Conservation (phyloP, 805 yeast species). For the Candida lessepsii region DNA sequence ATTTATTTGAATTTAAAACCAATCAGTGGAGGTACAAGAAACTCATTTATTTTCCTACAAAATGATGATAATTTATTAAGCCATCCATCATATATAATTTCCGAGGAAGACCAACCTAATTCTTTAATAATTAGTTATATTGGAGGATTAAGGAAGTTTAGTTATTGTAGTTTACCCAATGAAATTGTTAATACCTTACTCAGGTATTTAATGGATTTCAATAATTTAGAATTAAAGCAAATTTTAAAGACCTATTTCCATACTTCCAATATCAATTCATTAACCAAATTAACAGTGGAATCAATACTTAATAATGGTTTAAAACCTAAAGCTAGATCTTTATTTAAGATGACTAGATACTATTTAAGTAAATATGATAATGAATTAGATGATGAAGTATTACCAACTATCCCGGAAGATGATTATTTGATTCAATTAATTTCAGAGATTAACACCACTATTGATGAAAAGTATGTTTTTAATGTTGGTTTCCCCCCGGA, state of each 20-base stretch:
- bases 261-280: conserved; percentile 15
- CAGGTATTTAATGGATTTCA: conserved; percentile 20
- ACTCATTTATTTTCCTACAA: conserved; percentile 26
- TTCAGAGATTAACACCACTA: background rate
- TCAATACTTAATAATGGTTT: conserved; percentile 25
- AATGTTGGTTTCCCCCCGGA: background rate
- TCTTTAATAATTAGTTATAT: conserved; percentile 36
- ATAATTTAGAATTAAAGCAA: conserved; percentile 13
- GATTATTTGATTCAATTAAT: conserved; percentile 6
- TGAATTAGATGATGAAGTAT: conserved; percentile 8
- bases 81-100: conserved; percentile 32
- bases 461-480: conserved; percentile 1
- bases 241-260: conserved; percentile 20
- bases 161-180: conserved; percentile 40
- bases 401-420: conserved; percentile 1
- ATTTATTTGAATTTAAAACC: conserved; percentile 27
- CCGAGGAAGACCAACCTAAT: conserved; percentile 23
- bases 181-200: conserved; percentile 22
- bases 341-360: conserved; percentile 30
- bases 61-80: conserved; percentile 16
- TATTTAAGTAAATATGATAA: conserved; percentile 23
- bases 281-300: conserved; percentile 31
- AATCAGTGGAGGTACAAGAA: conserved; percentile 2
- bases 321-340: conserved; percentile 29
- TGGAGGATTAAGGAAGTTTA: conserved; percentile 41